Base-by-base conservation (phyloP, 1,139 yeast genomes). In the Candida labiduridarum region DNA sequence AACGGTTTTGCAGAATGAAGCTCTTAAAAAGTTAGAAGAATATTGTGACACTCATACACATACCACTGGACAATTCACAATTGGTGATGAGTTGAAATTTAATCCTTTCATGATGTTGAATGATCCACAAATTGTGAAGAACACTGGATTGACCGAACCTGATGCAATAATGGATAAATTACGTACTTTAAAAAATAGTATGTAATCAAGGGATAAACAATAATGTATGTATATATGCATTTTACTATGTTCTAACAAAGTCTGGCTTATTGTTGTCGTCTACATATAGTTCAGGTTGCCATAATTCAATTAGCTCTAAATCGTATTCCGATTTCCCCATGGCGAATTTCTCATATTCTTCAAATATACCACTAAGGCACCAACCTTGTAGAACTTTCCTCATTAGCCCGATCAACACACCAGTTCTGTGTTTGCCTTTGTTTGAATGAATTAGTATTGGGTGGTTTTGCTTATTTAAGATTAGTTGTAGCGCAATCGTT, bases 401-500 rank as follows among this genome's bases (percentile, higher is more conserved):
- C 81, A 92, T 85, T 25, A 89, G 78, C 0, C 97, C 99, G 15
- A 91, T 95, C 43, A 91, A 74, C 1, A 94, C 91, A 0, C 98
- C 98, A 1, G 90, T 92, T 45, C 99, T 71, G 64, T 94, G 99
- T 65, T 94, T 92, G 8, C 99, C 98, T 69, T 94, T 94, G 65
- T 92, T 90, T 3, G 97, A 89, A 66, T 94, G 98, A 14, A 94
- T 81, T 52, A 94, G 74, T 33, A 92, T 83, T 1, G 99, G 98
- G 63, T 87, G 88, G 65, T 91, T 90, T 27, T 84, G 80, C 49
- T 79, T 76, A 62, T 90, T 87, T 43, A 87, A 66, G 52, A 89
- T 76, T 41, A 89, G 64, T 53, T 82, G 78, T 48, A 92, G 71
- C 0, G 96, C 90, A 25, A 72, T 67, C 16, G 82, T 74, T 51